Evolutionary conservation across 2,329 filamentous ascomycete species (phyloP), one percentile per base, ranked within the genome.

Genomic region (Diaporthe aspalathi): DNA sequence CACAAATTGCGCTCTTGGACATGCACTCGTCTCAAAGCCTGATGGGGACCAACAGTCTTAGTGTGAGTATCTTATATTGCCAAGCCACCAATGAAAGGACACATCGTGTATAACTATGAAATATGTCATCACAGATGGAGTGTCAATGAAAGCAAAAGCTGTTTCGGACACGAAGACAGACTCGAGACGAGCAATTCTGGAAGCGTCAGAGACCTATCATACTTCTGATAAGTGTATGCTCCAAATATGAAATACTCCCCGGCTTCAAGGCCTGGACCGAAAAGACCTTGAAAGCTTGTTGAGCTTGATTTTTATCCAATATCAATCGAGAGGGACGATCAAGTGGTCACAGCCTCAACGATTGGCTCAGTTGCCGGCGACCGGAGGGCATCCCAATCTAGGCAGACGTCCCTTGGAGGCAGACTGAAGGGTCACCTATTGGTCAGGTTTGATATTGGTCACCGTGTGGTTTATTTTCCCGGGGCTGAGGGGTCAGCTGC

Each of bases 401-500:
- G 43, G 14, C 12, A 12, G 43, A 8, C 14, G 12, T 4, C 29
- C 54, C 9, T 35, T 50, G 8, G 14, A 12, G 20, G n/a, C 12
- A 45, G 45, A 50, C 38, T n/a, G 11, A 65, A 38, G 60, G 45
- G n/a, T n/a, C n/a, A n/a, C n/a, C n/a, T 11, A 5, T 38, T 12
- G 11, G n/a, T 20, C 4, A 38, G 35, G 2, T 38, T 12, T 50
- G n/a, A 16, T 22, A 38, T 24, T 38, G 29, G n/a, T 24, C n/a
- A 65, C 35, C 47, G 29, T 32, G 3, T 20, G 2, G 14, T 50
- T 20, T 2, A 50, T 50, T 65, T 29, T 50, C 12, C 60, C 60
- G 60, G 29, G 12, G 60, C 29, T 65, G 45, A 29, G 60, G 24
- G 6, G 45, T 50, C 60, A 65, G 60, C n/a, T 50, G 45, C 32